These are phyloP conservation scores for Celoporthe dispersa DNA, from an alignment of 2,329 filamentous ascomycete species.

Conservation along the genomic window DNA sequence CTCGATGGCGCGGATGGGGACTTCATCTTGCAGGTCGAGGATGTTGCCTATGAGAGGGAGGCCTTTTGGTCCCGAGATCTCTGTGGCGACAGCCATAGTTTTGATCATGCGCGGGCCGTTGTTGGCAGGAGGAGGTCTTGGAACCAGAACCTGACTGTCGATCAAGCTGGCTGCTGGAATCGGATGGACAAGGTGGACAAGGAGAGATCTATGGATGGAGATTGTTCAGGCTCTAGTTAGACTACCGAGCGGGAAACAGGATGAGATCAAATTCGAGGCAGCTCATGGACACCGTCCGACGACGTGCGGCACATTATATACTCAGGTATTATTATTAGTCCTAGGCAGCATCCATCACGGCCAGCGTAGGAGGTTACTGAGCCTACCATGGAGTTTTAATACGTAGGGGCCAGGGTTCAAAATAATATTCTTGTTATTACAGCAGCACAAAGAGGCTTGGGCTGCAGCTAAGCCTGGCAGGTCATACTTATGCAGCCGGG, in stretches of 20 bases:
- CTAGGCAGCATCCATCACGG: background rate
- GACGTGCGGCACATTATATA: background rate
- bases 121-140: background rate
- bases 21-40: constrained; percentile 30
- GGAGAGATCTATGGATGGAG: no score
- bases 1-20: constrained; percentile 28
- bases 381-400: background rate
- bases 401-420: background rate
- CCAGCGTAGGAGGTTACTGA: no score
- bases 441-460: background rate
- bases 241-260: no score
- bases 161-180: no score
- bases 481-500: background rate
- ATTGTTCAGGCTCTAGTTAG: no score
- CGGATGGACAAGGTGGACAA: no score
- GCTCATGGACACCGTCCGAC: background rate
- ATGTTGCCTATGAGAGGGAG: constrained; percentile 32
- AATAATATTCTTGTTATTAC: background rate
- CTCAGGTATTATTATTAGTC: background rate
- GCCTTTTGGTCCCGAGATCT: constrained; percentile 30
- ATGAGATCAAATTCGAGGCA: no score
- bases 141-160: no score
- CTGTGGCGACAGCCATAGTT: constrained; percentile 3
- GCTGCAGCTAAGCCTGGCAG: background rate
- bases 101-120: background rate